Percentiles rank a stretch among this genome's conserved stretches.
These are phyloP conservation scores for Exophiala sp. DNA, from an alignment of 2,329 filamentous ascomycete genomes.

Conservation along the genomic window DNA sequence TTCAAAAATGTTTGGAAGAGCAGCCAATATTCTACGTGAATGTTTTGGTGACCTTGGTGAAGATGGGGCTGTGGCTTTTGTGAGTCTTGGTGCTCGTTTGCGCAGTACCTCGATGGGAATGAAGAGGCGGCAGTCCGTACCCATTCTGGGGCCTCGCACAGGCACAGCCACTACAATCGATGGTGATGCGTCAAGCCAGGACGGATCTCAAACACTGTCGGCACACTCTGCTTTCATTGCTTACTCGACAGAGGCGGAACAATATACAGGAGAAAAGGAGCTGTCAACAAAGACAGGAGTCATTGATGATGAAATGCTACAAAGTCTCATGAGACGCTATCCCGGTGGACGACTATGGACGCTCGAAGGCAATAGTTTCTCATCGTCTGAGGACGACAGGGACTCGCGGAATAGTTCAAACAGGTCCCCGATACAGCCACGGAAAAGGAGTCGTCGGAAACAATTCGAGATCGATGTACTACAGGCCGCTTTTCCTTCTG, in stretches of 20 bases:
- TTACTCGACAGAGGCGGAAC: constrained; percentile 15
- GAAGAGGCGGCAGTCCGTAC: background rate
- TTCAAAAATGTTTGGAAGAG: constrained; percentile 45
- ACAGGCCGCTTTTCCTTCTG: constrained; percentile 37
- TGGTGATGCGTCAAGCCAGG: background rate
- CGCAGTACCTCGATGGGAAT: background rate
- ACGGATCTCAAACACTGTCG: background rate
- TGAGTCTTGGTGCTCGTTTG: constrained; percentile 33
- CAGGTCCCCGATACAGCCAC: background rate
- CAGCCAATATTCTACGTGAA: constrained; percentile 47
- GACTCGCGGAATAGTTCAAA: constrained; percentile 38
- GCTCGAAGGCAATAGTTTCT: constrained; percentile 43
- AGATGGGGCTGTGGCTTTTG: constrained; percentile 48
- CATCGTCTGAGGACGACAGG: constrained; percentile 46
- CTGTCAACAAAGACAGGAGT: background rate
- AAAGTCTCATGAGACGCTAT: constrained; percentile 41
- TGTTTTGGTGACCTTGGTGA: constrained; percentile 42
- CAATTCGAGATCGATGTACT: constrained; percentile 32
- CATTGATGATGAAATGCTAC: constrained; percentile 12
- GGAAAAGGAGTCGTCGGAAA: constrained; percentile 11
- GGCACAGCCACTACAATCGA: no score
- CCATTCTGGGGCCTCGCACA: background rate
- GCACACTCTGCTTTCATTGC: constrained; percentile 6
- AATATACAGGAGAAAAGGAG: constrained; percentile 15
- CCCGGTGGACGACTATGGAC: constrained; percentile 49